Evolutionary conservation across 805 yeast genomes (phyloP), one percentile per base, ranked within the genome.

Genomic region (Pichia sporocuriosa): DNA sequence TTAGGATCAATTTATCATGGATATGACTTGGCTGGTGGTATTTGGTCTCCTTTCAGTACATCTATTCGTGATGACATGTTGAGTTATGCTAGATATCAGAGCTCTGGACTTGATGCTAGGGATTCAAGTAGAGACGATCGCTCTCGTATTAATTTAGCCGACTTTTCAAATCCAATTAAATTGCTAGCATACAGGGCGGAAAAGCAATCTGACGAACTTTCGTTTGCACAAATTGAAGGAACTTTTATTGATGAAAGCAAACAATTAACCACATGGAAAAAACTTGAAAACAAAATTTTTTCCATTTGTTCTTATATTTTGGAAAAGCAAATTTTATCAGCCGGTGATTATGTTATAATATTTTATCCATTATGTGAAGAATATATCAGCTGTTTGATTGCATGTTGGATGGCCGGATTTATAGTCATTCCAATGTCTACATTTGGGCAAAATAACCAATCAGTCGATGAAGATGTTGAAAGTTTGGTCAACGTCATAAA

Each of bases 341-440:
- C 84, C 2, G 95, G 95, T 0, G 84, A 83, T 40, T 67, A 71
- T 48, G 90, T 87, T 4, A 70, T 88, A 3, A 65, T 93, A 53
- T 81, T 88, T 81, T 88, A 86, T 57, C 82, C 95, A 0, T 73
- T 90, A 35, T 78, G 88, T 1, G 96, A 89, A 43, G 97, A 93
- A 47, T 90, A 77, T 55, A 76, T 82, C 5, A 77, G 86, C 23
- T 86, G 95, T 2, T 68, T 88, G 1, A 78, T 80, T 60, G 97
- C 98, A 0, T 90, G 97, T 57, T 74, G 90, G 58, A 63, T 81
- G 42, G 74, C 88, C 40, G 96, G 96, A 8, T 43, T 87, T 4
- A 71, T 84, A 3, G 86, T 93, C 1, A 70, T 90, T 13, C 93
- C 95, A 0, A 60, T 87, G 57, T 66, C 79, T 9, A 88, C 94